These are phyloP conservation scores for Fusarium abutilonis DNA, from an alignment of 2,329 filamentous ascomycete genomes.

Conservation along the genomic window DNA sequence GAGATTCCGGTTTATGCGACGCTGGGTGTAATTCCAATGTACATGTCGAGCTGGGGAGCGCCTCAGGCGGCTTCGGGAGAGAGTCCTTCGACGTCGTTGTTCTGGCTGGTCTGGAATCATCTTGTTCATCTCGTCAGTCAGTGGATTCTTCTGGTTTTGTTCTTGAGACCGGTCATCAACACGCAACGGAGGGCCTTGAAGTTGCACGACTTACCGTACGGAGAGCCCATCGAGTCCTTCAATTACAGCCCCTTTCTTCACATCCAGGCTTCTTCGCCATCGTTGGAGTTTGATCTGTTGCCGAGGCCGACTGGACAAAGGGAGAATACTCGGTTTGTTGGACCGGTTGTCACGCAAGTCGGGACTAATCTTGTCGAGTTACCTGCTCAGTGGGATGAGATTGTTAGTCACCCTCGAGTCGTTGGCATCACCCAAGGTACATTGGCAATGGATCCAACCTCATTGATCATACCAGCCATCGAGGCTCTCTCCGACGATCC, in stretches of 20 bases:
- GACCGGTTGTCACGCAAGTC: constrained; percentile 48
- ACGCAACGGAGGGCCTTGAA: constrained; percentile 46
- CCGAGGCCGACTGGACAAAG: constrained; percentile 39
- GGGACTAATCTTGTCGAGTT: constrained; percentile 28
- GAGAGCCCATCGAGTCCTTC: constrained; percentile 48
- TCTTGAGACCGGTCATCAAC: constrained; percentile 47
- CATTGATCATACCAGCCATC: constrained; percentile 52
- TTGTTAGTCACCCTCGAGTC: constrained; percentile 43
- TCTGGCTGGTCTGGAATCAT: constrained; percentile 44
- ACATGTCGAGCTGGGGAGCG: constrained; percentile 46
- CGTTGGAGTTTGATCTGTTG: constrained; percentile 47
- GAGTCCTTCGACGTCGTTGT: constrained; percentile 44
- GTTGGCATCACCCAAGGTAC: constrained; percentile 54
- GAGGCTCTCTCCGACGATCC: constrained; percentile 46
- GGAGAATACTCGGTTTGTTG: constrained; percentile 46
- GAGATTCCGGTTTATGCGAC: constrained; percentile 52
- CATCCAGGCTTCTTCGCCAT: constrained; percentile 51
- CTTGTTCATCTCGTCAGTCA: constrained; percentile 43
- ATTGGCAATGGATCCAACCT: constrained; percentile 50
- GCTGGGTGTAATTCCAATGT: constrained; percentile 53
- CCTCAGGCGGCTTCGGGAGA: constrained; percentile 49
- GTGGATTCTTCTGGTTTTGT: constrained; percentile 44
- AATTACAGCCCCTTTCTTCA: constrained; percentile 53
- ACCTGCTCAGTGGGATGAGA: constrained; percentile 49
- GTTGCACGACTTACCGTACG: constrained; percentile 43